Percentiles rank a stretch among this genome's conserved stretches.
These are phyloP conservation scores for Allomyces macrogynus DNA, from an alignment of 192 early-diverging fungal genomes.

Conservation along the genomic window DNA sequence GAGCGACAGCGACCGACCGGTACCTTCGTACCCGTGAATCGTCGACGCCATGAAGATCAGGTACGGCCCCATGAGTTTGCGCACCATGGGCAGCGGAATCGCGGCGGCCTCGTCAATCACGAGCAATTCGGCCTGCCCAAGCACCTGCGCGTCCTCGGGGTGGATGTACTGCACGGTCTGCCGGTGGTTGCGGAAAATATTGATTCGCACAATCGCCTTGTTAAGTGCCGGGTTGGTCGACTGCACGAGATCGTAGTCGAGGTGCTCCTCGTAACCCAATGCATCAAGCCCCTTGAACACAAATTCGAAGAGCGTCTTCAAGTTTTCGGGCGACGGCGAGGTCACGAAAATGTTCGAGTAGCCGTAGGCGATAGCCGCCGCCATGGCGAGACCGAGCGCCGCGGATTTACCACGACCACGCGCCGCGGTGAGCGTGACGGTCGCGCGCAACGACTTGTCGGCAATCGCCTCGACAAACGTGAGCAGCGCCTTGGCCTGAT, in stretches of 20 bases:
- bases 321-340: conserved; percentile 88
- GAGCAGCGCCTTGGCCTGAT: conserved; percentile 91
- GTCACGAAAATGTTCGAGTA: conserved; percentile 99
- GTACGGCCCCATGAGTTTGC: conserved; percentile 78
- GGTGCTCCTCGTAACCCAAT: conserved; percentile 92
- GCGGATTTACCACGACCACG: conserved; percentile 98
- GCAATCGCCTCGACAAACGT: conserved; percentile 93
- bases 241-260: conserved; percentile 98
- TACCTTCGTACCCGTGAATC: conserved; percentile 99
- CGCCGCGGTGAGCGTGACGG: conserved; percentile 79
- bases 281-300: conserved; percentile 96
- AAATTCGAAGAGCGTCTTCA: conserved; percentile 96
- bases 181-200: conserved; percentile 85
- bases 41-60: conserved; percentile 97
- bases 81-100: conserved; percentile 84
- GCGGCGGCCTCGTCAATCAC: conserved; percentile 98
- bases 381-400: conserved; percentile 79
- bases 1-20: conserved; percentile 84
- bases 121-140: conserved; percentile 90
- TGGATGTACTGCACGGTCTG: conserved; percentile 98
- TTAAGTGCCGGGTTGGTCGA: conserved; percentile 88
- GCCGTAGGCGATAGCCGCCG: conserved; percentile 85
- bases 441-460: conserved; percentile 78
- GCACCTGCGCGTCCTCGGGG: conserved; percentile 75
- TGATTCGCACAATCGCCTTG: conserved; percentile 87